Conservation (phyloP, 768 basidiomycete genomes). For the Xerocomus brunneocitrinus region DNA sequence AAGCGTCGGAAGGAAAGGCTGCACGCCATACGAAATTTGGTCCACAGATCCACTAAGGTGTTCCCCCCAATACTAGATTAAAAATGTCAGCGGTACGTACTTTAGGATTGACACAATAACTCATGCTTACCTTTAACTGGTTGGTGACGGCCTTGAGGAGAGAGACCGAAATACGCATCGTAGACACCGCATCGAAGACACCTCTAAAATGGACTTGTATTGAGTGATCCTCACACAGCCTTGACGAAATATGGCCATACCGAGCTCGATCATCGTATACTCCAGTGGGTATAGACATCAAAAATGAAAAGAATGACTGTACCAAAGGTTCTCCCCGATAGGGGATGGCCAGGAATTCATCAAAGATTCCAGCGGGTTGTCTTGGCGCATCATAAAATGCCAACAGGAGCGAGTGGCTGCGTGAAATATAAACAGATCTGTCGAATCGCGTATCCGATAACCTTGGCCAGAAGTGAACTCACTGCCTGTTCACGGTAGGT, state of each 20-base stretch:
- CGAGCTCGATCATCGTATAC: not conserved
- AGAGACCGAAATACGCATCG: conserved; percentile 3
- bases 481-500: not conserved
- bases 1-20: conserved; percentile 47
- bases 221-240: not conserved
- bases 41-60: not conserved
- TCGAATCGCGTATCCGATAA: not conserved
- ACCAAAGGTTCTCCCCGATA: conserved; percentile 3
- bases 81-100: not conserved
- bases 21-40: conserved; percentile 29
- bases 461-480: not conserved
- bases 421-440: not conserved
- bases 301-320: conserved; percentile 13
- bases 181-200: conserved; percentile 8
- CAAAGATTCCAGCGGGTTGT: conserved; percentile 18
- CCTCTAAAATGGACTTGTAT: not conserved
- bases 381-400: conserved; percentile 52
- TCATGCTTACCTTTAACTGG: conserved; percentile 12
- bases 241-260: not conserved
- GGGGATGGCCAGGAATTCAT: conserved; percentile 24
- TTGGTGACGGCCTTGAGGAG: conserved; percentile 11
- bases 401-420: not conserved
- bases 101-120: not conserved
- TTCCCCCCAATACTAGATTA: conserved; percentile 9
- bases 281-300: not conserved